Evolutionary conservation across 78 protist genomes (phyloP).

Genomic region (Bodo saltans): DNA sequence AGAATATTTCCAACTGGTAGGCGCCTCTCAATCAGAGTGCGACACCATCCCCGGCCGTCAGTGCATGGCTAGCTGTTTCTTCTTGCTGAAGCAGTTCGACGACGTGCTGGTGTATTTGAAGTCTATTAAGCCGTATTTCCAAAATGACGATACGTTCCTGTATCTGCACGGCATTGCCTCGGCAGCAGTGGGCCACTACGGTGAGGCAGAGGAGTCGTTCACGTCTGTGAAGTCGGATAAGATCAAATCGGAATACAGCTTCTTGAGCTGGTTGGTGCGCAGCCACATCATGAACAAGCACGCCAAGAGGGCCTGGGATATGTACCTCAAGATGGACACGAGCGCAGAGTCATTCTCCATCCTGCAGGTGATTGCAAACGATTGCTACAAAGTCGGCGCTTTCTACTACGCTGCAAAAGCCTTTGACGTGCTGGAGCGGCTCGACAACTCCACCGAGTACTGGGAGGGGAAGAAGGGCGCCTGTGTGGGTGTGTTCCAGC

Average conservation of each 20-base stretch:
- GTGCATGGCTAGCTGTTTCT: constrained; percentile 79
- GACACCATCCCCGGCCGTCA: constrained; percentile 87
- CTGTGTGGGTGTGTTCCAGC: constrained; percentile 67
- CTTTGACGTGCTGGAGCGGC: constrained; percentile 77
- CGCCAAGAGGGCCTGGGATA: constrained; percentile 70
- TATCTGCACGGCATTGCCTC: constrained; percentile 55
- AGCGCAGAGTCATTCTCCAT: constrained; percentile 42
- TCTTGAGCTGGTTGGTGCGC: constrained; percentile 25
- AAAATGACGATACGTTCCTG: constrained; percentile 54
- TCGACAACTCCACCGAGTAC: constrained; percentile 63
- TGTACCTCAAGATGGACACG: constrained; percentile 64
- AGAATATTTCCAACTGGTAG: constrained; percentile 70
- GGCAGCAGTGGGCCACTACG: constrained; percentile 38
- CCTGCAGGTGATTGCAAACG: constrained; percentile 76
- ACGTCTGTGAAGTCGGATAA: constrained; percentile 37
- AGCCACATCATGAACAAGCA: constrained; percentile 49
- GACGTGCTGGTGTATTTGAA: constrained; percentile 73
- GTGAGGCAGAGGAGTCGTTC: constrained; percentile 63
- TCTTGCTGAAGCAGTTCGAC: constrained; percentile 62
- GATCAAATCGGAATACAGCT: constrained; percentile 28
- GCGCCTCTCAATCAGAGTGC: constrained; percentile 67
- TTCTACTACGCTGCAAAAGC: constrained; percentile 76
- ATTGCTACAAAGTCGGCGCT: constrained; percentile 69
- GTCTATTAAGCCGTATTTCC: constrained; percentile 64
- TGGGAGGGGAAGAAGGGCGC: constrained; percentile 78